Evolutionary conservation across 768 basidiomycete species (phyloP).

Genomic region (Lactarius quietus): DNA sequence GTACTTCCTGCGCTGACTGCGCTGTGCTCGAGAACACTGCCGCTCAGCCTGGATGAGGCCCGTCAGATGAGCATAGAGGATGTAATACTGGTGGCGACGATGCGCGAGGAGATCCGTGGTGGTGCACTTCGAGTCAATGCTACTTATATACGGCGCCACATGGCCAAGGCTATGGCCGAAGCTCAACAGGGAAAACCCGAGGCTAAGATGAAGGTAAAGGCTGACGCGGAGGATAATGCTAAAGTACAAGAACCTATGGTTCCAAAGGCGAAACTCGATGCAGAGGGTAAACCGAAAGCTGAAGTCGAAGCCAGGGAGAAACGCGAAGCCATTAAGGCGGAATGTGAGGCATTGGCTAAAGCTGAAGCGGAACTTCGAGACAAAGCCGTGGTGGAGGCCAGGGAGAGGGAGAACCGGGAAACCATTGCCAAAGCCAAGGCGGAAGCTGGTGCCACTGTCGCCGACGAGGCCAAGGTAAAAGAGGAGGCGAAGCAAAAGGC

Average conservation of each 20-base stretch:
- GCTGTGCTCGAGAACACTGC: conserved; percentile 4
- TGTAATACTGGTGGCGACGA: background rate
- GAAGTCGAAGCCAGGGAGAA: too few species aligned
- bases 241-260: too few species aligned
- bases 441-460: background rate
- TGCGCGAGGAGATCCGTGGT: conserved; percentile 12
- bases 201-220: too few species aligned
- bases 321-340: too few species aligned
- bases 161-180: background rate
- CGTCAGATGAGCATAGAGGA: conserved; percentile 7
- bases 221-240: background rate
- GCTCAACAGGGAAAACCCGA: background rate
- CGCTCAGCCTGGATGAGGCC: conserved; percentile 1
- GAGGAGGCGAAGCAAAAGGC: background rate
- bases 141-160: background rate
- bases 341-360: background rate
- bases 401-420: background rate
- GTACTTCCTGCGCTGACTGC: background rate
- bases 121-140: background rate
- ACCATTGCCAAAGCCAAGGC: background rate
- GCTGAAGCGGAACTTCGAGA: background rate
- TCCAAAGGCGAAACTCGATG: background rate
- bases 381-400: background rate
- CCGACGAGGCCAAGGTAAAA: background rate
- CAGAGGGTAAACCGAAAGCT: too few species aligned